Evolutionary conservation across 2,329 filamentous ascomycete genomes (phyloP).

Genomic region (Aspergillus niger): DNA sequence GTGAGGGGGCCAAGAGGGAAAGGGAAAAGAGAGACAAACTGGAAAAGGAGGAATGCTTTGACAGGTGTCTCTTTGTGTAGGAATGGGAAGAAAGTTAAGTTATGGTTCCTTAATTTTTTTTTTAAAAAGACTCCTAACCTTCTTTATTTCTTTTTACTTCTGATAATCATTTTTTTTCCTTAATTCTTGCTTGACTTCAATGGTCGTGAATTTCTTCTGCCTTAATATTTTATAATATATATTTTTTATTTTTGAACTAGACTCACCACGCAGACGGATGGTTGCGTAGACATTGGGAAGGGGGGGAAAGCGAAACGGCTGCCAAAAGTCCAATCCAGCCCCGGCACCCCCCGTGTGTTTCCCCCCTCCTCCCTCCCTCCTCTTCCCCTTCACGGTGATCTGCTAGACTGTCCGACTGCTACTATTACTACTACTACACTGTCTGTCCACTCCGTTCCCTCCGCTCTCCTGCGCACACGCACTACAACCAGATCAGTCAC

Average conservation of each 20-base stretch:
- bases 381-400: neutral
- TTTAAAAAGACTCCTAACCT: neutral
- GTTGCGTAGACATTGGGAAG: constrained; percentile 25
- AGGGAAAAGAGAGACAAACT: constrained; percentile 14
- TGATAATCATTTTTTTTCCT: neutral
- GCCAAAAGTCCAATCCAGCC: constrained; percentile 8
- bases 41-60: constrained; percentile 17
- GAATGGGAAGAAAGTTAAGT: neutral
- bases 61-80: constrained; percentile 14
- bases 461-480: constrained; percentile 16
- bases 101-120: constrained; percentile 2
- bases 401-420: neutral
- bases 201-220: constrained; percentile 14
- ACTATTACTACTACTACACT: neutral
- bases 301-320: constrained; percentile 16
- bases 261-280: constrained; percentile 21
- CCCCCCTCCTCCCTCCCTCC: constrained; percentile 6
- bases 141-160: neutral
- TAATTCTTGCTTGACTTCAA: neutral
- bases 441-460: neutral
- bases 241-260: constrained; percentile 14
- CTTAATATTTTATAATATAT: neutral
- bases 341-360: constrained; percentile 6
- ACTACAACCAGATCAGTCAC: neutral
- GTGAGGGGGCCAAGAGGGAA: constrained; percentile 12